These are phyloP conservation scores for Singerocomus inundabilis DNA, from an alignment of 1,284 basidiomycete genomes.

Conservation along the genomic window DNA sequence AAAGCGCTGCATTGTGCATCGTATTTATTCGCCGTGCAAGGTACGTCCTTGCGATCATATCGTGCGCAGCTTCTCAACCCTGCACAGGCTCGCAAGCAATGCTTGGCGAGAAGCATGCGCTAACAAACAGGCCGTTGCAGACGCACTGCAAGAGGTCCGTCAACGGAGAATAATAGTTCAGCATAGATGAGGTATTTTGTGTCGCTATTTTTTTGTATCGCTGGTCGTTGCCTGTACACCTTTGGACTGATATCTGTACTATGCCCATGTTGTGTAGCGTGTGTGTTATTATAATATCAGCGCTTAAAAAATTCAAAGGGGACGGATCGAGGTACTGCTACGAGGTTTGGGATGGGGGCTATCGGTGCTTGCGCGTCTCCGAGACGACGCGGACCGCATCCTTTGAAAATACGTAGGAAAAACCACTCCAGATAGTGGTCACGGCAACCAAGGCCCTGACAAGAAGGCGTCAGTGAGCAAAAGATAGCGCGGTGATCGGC, in stretches of 20 bases:
- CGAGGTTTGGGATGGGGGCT: slow-evolving; percentile 16
- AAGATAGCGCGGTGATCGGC: slow-evolving; percentile 21
- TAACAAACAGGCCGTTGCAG: slow-evolving; percentile 57
- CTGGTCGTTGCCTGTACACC: not conserved
- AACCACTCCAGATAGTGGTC: slow-evolving; percentile 91
- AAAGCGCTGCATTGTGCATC: slow-evolving; percentile 56
- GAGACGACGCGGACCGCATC: slow-evolving; percentile 64
- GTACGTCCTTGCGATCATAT: slow-evolving; percentile 42
- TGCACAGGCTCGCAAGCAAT: slow-evolving; percentile 52
- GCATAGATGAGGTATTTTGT: slow-evolving; percentile 11
- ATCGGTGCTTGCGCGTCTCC: slow-evolving; percentile 33
- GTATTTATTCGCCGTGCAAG: slow-evolving; percentile 67
- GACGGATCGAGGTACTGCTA: slow-evolving; percentile 10
- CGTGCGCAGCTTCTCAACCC: slow-evolving; percentile 10
- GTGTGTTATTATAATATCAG: slow-evolving; percentile 18
- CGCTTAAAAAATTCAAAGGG: not conserved
- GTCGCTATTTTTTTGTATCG: slow-evolving; percentile 9
- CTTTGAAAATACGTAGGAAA: slow-evolving; percentile 82
- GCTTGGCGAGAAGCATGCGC: slow-evolving; percentile 61
- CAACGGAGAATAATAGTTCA: slow-evolving; percentile 41
- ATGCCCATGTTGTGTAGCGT: slow-evolving; percentile 18
- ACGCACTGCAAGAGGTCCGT: slow-evolving; percentile 70
- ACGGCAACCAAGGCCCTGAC: slow-evolving; percentile 79
- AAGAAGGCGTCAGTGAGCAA: slow-evolving; percentile 5
- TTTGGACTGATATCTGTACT: slow-evolving; percentile 23